Evolutionary conservation across 805 yeast species (phyloP).

Genomic region (Metschnikowia borealis): DNA sequence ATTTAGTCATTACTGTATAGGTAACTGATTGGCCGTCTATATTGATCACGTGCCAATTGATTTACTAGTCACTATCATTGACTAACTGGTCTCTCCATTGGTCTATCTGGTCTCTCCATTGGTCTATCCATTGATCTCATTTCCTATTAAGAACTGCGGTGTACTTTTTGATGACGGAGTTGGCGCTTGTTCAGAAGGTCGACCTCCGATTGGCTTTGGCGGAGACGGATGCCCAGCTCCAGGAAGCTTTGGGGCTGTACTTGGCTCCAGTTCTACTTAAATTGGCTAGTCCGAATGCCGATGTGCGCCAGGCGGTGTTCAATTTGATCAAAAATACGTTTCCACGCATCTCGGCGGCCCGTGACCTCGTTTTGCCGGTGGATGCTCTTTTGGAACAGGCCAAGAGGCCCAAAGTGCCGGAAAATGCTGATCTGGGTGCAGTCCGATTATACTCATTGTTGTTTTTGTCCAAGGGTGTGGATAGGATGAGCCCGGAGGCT

Average conservation of each 20-base stretch:
- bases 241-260: constrained; percentile 55
- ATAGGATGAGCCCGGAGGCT: constrained; percentile 42
- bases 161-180: neutral
- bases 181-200: constrained; percentile 58
- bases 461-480: constrained; percentile 65
- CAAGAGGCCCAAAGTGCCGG: constrained; percentile 47
- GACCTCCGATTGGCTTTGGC: constrained; percentile 82
- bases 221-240: constrained; percentile 59
- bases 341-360: constrained; percentile 59
- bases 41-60: no score
- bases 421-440: constrained; percentile 40
- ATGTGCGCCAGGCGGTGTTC: constrained; percentile 65
- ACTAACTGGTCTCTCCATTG: no score
- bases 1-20: no score
- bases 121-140: neutral
- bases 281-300: constrained; percentile 62
- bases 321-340: constrained; percentile 64
- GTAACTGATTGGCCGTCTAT: no score
- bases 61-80: no score
- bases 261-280: constrained; percentile 77
- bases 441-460: constrained; percentile 62
- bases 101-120: no score
- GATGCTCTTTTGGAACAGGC: constrained; percentile 61
- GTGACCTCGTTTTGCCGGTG: constrained; percentile 58
- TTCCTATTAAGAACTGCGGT: no score